A percentile compares a stretch with the other conserved stretches of the same genome.
phyloP scores from a whole-genome alignment of 2,329 filamentous ascomycete species.

The Fusarium devonianum region DNA sequence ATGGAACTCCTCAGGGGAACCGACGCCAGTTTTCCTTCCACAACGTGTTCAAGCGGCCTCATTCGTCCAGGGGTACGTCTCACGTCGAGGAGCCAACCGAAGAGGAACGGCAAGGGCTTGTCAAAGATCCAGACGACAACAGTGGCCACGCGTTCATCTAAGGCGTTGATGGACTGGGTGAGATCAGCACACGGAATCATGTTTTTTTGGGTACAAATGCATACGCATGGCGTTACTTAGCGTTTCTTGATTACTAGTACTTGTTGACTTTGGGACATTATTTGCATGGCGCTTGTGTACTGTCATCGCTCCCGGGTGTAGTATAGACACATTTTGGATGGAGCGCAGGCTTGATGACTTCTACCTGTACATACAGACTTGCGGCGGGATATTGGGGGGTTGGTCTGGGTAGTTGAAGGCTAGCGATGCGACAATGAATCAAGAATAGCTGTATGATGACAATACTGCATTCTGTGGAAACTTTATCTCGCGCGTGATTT shows the following conservation, averaged over 20 bases:
- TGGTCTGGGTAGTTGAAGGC: slow-evolving; percentile 17
- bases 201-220: slow-evolving; percentile 23
- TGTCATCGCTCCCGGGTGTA: slow-evolving; percentile 32
- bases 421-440: slow-evolving; percentile 39
- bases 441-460: slow-evolving; percentile 28
- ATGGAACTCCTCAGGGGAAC: slow-evolving; percentile 65
- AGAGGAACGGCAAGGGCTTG: slow-evolving; percentile 82
- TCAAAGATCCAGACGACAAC: slow-evolving; percentile 65
- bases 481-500: too few relatives aligned
- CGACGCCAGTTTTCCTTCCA: slow-evolving; percentile 91
- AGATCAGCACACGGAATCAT: background rate
- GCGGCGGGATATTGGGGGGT: slow-evolving; percentile 7
- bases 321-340: slow-evolving; percentile 29
- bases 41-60: slow-evolving; percentile 69
- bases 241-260: slow-evolving; percentile 26
- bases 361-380: slow-evolving; percentile 34
- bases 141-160: slow-evolving; percentile 30
- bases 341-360: slow-evolving; percentile 39
- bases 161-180: slow-evolving; percentile 13
- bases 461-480: slow-evolving; percentile 1
- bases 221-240: slow-evolving; percentile 38
- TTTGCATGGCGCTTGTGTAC: slow-evolving; percentile 32
- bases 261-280: slow-evolving; percentile 11
- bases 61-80: slow-evolving; percentile 42
- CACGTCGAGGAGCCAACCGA: slow-evolving; percentile 65